phyloP scores from a whole-genome alignment of 2,329 filamentous ascomycete genomes.

The Amphichorda felina region DNA sequence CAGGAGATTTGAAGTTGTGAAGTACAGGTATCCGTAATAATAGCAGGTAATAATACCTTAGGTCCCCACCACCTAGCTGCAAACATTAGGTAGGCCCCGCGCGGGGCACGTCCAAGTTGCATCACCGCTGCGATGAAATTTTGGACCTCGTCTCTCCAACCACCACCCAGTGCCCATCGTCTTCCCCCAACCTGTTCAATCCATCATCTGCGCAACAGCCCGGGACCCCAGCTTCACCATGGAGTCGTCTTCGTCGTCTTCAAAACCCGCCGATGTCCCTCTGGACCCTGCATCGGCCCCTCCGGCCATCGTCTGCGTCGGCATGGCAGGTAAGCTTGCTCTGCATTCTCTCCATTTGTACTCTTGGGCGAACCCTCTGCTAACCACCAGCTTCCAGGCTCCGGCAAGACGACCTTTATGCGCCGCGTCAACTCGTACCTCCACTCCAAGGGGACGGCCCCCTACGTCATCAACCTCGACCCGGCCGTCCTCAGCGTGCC shows the following conservation, averaged over 20 bases:
- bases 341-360: neutral
- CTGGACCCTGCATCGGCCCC: constrained; percentile 33
- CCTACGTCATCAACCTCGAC: constrained; percentile 95
- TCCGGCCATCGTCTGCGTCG: constrained; percentile 81
- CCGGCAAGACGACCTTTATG: constrained; percentile 99
- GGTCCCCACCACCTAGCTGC: too few species aligned
- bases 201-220: too few species aligned
- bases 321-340: constrained; percentile 74
- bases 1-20: too few species aligned
- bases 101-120: neutral
- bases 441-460: constrained; percentile 66
- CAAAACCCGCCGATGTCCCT: constrained; percentile 15
- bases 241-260: constrained; percentile 20
- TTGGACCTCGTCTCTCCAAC: neutral
- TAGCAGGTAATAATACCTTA: too few species aligned
- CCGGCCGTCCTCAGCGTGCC: constrained; percentile 88
- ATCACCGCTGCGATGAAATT: neutral
- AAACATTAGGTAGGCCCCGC: too few species aligned
- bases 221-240: too few species aligned
- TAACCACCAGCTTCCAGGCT: too few species aligned
- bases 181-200: too few species aligned
- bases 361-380: too few species aligned
- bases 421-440: constrained; percentile 92
- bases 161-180: too few species aligned
- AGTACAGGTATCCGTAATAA: too few species aligned